A percentile compares a stretch with the other conserved stretches of the same genome.
Evolutionary conservation across 2,329 filamentous ascomycete species (phyloP).

Genomic region (Trichoderma sp.): DNA sequence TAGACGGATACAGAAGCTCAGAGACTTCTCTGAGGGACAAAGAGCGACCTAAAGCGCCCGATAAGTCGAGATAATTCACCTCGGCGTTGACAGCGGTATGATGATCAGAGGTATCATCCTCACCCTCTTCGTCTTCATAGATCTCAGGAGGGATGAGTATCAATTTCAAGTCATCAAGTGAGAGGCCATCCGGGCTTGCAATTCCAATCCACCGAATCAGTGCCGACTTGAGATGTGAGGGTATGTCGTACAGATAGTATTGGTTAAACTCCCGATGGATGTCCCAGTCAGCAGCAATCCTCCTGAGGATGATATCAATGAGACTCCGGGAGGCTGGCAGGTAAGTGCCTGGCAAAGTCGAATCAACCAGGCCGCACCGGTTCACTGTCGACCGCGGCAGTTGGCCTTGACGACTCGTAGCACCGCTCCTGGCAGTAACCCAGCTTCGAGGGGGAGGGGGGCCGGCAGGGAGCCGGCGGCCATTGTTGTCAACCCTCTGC

Average conservation of each 20-base stretch:
- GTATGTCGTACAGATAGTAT: conserved; percentile 58
- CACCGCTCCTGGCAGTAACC: conserved; percentile 38
- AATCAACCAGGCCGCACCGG: conserved; percentile 24
- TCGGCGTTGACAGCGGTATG: conserved; percentile 33
- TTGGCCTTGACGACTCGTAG: conserved; percentile 25
- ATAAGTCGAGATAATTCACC: conserved; percentile 57
- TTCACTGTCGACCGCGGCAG: conserved; percentile 30
- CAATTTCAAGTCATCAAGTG: conserved; percentile 51
- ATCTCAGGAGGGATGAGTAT: conserved; percentile 44
- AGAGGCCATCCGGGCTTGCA: conserved; percentile 49
- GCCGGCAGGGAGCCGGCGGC: conserved; percentile 57
- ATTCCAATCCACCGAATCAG: conserved; percentile 54
- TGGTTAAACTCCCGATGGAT: conserved; percentile 57
- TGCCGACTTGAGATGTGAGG: conserved; percentile 53
- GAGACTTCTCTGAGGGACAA: conserved; percentile 55
- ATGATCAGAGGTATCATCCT: background rate
- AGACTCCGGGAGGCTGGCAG: conserved; percentile 51
- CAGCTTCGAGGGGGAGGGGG: conserved; percentile 63
- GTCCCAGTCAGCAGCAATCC: conserved; percentile 57
- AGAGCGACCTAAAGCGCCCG: conserved; percentile 52
- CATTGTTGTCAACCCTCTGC: conserved; percentile 47
- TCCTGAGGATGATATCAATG: conserved; percentile 53
- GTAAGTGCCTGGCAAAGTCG: conserved; percentile 47
- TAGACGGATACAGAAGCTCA: conserved; percentile 51
- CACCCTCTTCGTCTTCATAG: conserved; percentile 30